Evolutionary conservation across 2,329 filamentous ascomycete species (phyloP), one percentile per base, ranked within the genome.

Genomic region (Aspergillus quadrilineatus): DNA sequence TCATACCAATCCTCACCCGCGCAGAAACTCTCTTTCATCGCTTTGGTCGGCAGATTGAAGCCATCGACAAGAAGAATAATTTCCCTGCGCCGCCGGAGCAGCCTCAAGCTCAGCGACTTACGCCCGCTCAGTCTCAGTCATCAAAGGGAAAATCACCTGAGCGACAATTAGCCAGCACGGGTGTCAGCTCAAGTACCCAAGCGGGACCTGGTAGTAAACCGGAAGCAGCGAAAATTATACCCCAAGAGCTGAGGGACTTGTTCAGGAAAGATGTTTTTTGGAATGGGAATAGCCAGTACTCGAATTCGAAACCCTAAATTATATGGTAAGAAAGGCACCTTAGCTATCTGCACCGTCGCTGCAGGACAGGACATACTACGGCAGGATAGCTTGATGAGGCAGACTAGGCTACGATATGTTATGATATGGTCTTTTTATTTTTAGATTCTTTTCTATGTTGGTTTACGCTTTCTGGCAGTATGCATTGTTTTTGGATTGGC

Each of bases 1-100:
- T 99, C 0, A 84, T 92, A 51, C 88, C 88, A 0, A 95, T 91
- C 0, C 83, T 97, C 15, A 86, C 96, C 58, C 85, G 92, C 32
- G 94, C 94, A 9, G 94, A 99, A 74, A 84, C 86, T 0, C 84
- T 99, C 2, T 99, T 95, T 79, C 86, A 85, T 60, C 87, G 89
- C 49, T 99, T 96, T 75, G 88, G 95, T 67, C 84, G 92, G 44
- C 88, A 90, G 1, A 89, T 99, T 9, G 91, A 97, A 68, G 89
- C 90, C 0, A 88, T 96, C 36, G 95, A 99, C 74, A 93, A 94
- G 77, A 95, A 94, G 73, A 82, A 88, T 50, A 92, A 90, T 67
- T 95, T 96, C 65, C 92, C 92, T 0, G 77, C 77, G 3, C 77
- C 61, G 12, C 49, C 79, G 3, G 69, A 70, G 36, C 45, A 36